A percentile compares a stretch with the other conserved stretches of the same genome.
phyloP scores from a whole-genome alignment of 23 red algal species.

The Chondrus crispus region DNA sequence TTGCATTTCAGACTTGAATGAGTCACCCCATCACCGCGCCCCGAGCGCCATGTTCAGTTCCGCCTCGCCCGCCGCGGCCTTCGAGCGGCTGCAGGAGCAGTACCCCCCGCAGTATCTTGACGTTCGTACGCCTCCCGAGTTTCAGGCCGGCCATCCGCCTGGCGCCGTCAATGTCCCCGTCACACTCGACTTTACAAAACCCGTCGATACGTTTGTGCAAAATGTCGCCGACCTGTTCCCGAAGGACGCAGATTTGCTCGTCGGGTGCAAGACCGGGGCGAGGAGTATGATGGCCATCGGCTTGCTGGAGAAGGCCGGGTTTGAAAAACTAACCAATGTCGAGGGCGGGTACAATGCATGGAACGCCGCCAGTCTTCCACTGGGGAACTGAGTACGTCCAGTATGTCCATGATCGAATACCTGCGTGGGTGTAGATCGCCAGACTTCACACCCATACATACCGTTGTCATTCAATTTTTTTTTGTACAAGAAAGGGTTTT shows the following conservation, averaged over 20 bases:
- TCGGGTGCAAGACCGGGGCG: background rate
- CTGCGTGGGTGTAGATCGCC: too few species aligned
- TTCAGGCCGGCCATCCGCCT: background rate
- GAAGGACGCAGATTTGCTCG: background rate
- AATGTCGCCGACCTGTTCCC: background rate
- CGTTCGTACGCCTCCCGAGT: background rate
- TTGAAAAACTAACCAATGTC: background rate
- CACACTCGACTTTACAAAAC: background rate
- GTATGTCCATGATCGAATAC: too few species aligned
- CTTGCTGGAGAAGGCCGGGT: background rate
- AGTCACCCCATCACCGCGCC: background rate
- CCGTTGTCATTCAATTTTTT: too few species aligned
- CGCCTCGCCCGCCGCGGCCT: background rate
- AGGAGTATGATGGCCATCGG: background rate
- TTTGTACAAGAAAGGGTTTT: too few species aligned
- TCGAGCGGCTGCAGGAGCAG: background rate
- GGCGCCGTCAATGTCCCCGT: background rate
- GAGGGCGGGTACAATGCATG: background rate
- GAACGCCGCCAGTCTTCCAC: background rate
- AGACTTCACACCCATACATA: too few species aligned
- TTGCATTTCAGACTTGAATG: too few species aligned
- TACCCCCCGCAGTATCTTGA: background rate
- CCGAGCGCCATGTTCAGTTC: background rate
- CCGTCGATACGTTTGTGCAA: background rate
- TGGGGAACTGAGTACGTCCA: background rate